Percentiles rank a stretch among this genome's conserved stretches.
phyloP scores from a whole-genome alignment of 148 eudicot genomes.

The Vaccinium darrowii region DNA sequence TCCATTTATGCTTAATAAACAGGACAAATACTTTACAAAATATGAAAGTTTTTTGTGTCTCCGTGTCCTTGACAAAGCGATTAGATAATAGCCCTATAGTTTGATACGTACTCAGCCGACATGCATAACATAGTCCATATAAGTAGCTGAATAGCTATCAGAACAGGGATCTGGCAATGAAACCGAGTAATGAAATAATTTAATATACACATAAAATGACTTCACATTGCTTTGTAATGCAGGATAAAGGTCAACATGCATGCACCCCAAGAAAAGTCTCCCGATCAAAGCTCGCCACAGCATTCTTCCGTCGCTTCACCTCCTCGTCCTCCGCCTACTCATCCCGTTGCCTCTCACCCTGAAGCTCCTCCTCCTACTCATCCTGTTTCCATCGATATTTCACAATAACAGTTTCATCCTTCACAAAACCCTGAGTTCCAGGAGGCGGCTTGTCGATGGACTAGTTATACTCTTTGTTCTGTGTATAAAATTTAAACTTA shows the following conservation, averaged over 20 bases:
- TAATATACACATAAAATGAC: background rate
- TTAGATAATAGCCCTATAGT: background rate
- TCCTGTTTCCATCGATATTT: constrained; percentile 5
- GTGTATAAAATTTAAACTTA: background rate
- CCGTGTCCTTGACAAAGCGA: background rate
- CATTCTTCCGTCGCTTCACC: constrained; percentile 20
- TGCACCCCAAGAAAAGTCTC: constrained; percentile 61
- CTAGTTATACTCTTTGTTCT: background rate
- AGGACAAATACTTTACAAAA: background rate
- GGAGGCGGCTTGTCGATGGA: background rate
- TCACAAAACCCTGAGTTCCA: background rate
- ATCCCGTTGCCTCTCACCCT: background rate
- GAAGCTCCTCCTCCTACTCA: background rate
- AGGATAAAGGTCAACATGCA: constrained; percentile 97
- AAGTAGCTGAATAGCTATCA: no score
- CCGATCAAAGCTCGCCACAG: constrained; percentile 31
- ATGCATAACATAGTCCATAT: background rate
- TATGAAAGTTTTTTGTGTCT: background rate
- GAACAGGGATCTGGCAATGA: background rate
- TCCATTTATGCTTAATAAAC: background rate
- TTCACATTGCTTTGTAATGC: constrained; percentile 23
- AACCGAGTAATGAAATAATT: background rate
- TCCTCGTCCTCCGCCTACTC: background rate
- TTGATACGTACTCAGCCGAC: background rate
- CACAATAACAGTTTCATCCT: background rate